phyloP scores from a whole-genome alignment of 176 grass and related monocot species.

The Typha latifolia region DNA sequence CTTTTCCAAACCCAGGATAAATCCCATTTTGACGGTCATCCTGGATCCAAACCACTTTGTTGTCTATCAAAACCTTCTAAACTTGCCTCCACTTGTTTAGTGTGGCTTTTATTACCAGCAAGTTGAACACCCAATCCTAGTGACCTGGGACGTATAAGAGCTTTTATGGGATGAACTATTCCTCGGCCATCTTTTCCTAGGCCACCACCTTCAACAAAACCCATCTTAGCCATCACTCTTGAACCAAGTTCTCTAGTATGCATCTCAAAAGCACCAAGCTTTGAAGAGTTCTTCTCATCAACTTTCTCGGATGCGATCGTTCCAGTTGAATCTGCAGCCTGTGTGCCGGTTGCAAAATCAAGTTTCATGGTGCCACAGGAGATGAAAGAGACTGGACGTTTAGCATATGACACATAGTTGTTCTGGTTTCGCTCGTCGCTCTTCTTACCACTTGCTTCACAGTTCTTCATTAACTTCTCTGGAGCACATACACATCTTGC shows the following conservation, averaged over 20 bases:
- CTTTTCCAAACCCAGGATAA: conserved; percentile 54
- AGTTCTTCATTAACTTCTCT: conserved; percentile 31
- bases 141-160: conserved; percentile 66
- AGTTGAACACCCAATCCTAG: conserved; percentile 75
- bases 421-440: conserved; percentile 25
- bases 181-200: conserved; percentile 84
- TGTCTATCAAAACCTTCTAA: conserved; percentile 74
- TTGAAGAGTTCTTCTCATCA: conserved; percentile 19
- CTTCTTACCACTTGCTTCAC: conserved; percentile 27
- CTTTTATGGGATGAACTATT: conserved; percentile 65
- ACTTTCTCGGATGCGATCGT: conserved; percentile 16
- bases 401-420: conserved; percentile 24
- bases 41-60: conserved; percentile 84
- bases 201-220: conserved; percentile 64
- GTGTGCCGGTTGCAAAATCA: conserved; percentile 30
- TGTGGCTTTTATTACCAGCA: conserved; percentile 19
- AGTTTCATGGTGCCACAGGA: conserved; percentile 52
- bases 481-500: too few relatives aligned
- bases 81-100: conserved; percentile 16
- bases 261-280: conserved; percentile 64
- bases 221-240: conserved; percentile 97
- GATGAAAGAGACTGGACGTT: conserved; percentile 64
- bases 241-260: conserved; percentile 87
- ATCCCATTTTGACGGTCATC: conserved; percentile 95
- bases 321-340: conserved; percentile 29